Evolutionary conservation across 345 rosid genomes (phyloP).

Genomic region (Gossypium ekmanianum): DNA sequence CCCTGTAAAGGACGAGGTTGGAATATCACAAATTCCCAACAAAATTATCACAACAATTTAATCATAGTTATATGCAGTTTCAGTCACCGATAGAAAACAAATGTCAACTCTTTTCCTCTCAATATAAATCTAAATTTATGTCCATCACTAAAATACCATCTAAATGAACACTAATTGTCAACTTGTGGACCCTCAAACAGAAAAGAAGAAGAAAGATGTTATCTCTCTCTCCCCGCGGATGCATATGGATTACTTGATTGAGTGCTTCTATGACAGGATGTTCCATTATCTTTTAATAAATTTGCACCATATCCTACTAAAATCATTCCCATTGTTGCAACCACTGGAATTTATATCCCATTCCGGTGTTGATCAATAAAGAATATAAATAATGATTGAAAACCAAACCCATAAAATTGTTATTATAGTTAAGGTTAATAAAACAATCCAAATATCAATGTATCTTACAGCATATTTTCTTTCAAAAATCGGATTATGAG

Average conservation of each 20-base stretch:
- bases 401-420: too few species aligned
- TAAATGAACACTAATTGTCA: neutral
- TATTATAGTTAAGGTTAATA: too few species aligned
- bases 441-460: too few species aligned
- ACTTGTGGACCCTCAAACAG: neutral
- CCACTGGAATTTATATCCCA: too few species aligned
- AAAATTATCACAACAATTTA: neutral
- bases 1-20: too few species aligned
- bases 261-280: conserved; percentile 6
- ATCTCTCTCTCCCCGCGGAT: neutral
- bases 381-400: too few species aligned
- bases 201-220: neutral
- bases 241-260: neutral
- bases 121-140: too few species aligned
- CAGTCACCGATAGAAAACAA: neutral
- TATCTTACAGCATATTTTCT: too few species aligned
- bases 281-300: neutral
- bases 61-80: neutral
- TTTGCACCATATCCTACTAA: neutral
- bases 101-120: neutral
- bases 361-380: too few species aligned
- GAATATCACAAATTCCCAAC: neutral
- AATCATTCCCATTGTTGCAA: neutral
- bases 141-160: neutral
- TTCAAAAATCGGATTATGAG: too few species aligned